These are phyloP conservation scores for Perilla frutescens DNA, from an alignment of 257 asterid genomes.

Conservation along the genomic window DNA sequence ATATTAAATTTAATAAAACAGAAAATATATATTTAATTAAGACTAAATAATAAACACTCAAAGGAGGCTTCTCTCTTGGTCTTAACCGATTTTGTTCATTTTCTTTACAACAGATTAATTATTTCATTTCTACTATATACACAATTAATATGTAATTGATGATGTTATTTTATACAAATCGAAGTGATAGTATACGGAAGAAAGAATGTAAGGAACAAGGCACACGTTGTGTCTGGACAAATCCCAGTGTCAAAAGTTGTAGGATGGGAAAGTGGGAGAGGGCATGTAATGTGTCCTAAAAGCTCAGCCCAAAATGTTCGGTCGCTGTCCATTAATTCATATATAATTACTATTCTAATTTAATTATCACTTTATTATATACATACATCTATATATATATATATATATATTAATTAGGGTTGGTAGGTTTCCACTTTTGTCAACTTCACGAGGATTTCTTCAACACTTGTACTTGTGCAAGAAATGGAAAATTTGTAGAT, in stretches of 20 bases:
- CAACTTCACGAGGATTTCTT: conserved; percentile 41
- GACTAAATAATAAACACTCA: too few relatives aligned
- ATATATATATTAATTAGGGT: neutral
- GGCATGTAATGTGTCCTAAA: conserved; percentile 42
- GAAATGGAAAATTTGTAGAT: conserved; percentile 33
- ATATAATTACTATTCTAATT: neutral
- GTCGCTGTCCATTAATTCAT: conserved; percentile 31
- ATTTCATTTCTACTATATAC: too few relatives aligned
- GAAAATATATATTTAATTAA: too few relatives aligned
- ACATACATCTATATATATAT: too few relatives aligned
- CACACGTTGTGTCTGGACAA: conserved; percentile 25
- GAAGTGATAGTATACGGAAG: too few relatives aligned
- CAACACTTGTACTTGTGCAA: conserved; percentile 36
- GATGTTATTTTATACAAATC: too few relatives aligned
- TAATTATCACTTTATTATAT: neutral
- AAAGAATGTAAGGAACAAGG: neutral
- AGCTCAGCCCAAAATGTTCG: conserved; percentile 43
- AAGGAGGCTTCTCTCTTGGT: too few relatives aligned
- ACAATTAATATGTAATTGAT: too few relatives aligned
- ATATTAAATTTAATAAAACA: too few relatives aligned
- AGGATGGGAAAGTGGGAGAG: conserved; percentile 6
- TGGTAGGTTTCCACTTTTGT: conserved; percentile 45
- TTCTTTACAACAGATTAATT: too few relatives aligned
- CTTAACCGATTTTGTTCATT: too few relatives aligned
- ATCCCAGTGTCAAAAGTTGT: conserved; percentile 27